phyloP scores from a whole-genome alignment of 2,329 filamentous ascomycete species.

The Dothistroma pini region DNA sequence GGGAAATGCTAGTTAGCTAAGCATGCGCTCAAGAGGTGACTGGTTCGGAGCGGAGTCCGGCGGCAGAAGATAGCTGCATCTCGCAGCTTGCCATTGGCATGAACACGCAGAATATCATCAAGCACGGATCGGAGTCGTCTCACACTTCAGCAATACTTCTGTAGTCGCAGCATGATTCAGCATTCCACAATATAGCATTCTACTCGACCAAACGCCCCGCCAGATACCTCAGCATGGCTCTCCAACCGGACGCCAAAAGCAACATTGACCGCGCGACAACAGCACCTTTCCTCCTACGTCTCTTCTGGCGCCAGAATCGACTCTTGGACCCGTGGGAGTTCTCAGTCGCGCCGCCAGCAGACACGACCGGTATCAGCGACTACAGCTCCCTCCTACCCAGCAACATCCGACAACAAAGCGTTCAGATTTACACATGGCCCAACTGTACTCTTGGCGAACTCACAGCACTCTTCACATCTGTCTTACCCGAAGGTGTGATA shows the following conservation, averaged over 20 bases:
- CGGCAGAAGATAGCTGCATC: background rate
- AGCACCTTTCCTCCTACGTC: constrained; percentile 77
- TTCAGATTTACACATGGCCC: constrained; percentile 83
- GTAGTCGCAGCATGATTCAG: background rate
- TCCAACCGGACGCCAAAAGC: constrained; percentile 34
- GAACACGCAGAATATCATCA: background rate
- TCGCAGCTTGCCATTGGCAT: constrained; percentile 7
- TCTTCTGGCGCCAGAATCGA: constrained; percentile 73
- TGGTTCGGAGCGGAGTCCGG: background rate
- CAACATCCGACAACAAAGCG: constrained; percentile 32
- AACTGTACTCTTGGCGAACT: constrained; percentile 79
- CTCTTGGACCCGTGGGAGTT: constrained; percentile 78
- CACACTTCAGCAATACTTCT: background rate
- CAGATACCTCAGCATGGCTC: constrained; percentile 28
- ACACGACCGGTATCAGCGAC: constrained; percentile 29
- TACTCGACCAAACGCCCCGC: background rate
- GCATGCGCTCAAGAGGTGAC: background rate
- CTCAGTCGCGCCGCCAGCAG: constrained; percentile 44
- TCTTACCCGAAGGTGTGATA: constrained; percentile 61
- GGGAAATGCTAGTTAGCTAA: background rate
- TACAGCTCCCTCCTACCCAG: constrained; percentile 58
- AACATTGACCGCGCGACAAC: constrained; percentile 65
- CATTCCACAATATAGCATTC: background rate
- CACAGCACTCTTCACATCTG: constrained; percentile 67
- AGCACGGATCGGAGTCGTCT: background rate